Evolutionary conservation across 2,329 filamentous ascomycete species (phyloP).

Genomic region (Beauveria medogensis): DNA sequence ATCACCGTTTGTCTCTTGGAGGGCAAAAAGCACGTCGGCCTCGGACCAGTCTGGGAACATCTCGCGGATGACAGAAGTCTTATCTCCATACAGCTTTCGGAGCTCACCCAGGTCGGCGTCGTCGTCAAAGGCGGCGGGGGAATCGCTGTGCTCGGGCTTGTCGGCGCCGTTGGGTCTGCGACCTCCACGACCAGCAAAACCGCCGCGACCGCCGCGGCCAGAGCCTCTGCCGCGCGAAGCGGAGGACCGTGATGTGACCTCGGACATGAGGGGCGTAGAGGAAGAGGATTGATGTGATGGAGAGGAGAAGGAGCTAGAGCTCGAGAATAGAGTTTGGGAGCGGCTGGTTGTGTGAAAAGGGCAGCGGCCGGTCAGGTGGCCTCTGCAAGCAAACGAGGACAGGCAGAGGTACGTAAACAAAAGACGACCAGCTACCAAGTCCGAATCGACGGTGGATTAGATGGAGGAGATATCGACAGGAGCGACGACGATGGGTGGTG

Average conservation of each 20-base stretch:
- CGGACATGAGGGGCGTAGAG: slow-evolving; percentile 64
- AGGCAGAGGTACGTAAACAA: slow-evolving; percentile 11
- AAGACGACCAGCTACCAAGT: slow-evolving; percentile 12
- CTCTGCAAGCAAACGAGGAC: slow-evolving; percentile 22
- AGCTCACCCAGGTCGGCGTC: slow-evolving; percentile 86
- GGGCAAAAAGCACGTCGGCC: slow-evolving; percentile 84
- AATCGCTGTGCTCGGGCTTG: slow-evolving; percentile 48
- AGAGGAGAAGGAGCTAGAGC: slow-evolving; percentile 21
- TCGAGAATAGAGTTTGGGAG: slow-evolving; percentile 18
- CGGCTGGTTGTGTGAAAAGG: slow-evolving; percentile 11
- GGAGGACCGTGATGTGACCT: slow-evolving; percentile 77
- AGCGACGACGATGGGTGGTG: slow-evolving; percentile 8
- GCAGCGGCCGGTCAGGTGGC: slow-evolving; percentile 30
- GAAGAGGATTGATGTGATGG: slow-evolving; percentile 10
- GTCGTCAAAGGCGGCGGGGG: slow-evolving; percentile 58
- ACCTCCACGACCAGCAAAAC: slow-evolving; percentile 64
- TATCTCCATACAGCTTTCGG: slow-evolving; percentile 78
- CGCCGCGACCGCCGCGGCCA: slow-evolving; percentile 75
- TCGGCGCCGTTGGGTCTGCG: slow-evolving; percentile 66
- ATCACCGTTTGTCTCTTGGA: slow-evolving; percentile 81
- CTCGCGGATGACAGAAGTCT: slow-evolving; percentile 77
- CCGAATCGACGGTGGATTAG: slow-evolving; percentile 8
- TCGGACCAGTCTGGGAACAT: slow-evolving; percentile 95
- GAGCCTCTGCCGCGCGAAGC: slow-evolving; percentile 85
- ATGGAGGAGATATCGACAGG: slow-evolving; percentile 7